Evolutionary conservation across 441 rosid genomes (phyloP).

Genomic region (Syzygium malaccense): DNA sequence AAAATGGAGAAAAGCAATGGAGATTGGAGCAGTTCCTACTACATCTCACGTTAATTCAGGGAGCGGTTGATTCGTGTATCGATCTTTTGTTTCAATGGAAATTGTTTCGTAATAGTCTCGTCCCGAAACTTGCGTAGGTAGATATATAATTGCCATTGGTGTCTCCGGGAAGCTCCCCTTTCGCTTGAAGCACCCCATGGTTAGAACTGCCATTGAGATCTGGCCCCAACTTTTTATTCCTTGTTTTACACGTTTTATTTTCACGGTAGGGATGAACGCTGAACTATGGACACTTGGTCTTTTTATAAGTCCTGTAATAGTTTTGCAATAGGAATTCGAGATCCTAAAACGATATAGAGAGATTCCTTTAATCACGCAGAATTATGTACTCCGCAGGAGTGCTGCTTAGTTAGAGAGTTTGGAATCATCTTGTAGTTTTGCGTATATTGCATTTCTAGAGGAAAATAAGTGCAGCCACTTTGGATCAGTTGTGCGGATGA

Average conservation of each 20-base stretch:
- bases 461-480: not conserved
- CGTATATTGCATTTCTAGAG: not conserved
- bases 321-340: no score
- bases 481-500: not conserved
- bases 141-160: constrained; percentile 60
- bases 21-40: no score
- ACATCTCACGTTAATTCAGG: no score
- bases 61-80: no score
- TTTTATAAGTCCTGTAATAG: no score
- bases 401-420: not conserved
- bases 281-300: not conserved
- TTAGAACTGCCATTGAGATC: constrained; percentile 72
- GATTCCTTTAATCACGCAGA: no score
- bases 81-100: no score
- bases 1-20: no score
- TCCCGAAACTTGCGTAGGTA: no score
- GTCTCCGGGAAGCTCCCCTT: constrained; percentile 57
- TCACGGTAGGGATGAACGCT: not conserved
- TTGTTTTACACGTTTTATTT: not conserved
- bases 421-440: not conserved
- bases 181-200: constrained; percentile 49
- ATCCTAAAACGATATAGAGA: no score
- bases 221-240: not conserved
- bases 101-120: no score
- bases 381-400: no score